Base-by-base conservation (phyloP, 2,329 filamentous ascomycete genomes). In the Neofusicoccum sp. region DNA sequence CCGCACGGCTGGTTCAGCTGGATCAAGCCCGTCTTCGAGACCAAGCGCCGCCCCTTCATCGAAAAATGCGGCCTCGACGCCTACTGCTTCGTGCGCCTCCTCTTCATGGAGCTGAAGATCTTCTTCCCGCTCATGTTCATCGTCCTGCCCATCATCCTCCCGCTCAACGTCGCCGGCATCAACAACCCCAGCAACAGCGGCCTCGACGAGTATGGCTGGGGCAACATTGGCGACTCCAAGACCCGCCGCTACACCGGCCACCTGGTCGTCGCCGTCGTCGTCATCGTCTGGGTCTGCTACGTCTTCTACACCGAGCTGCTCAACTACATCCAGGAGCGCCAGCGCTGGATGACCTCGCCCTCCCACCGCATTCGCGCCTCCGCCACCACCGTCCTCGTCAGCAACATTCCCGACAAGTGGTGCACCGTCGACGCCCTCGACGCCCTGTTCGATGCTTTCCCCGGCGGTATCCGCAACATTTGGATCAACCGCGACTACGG, bases 401-500 rank as follows among this genome's bases (percentile, higher is more conserved):
- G 89, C 65, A 89, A 89, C 9, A 96, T 99, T 56, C 95, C 95
- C 1, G 80, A 84, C 41, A 96, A 96, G 70, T 99, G 95, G 95
- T 85, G 96, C 6, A 91, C 85, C 2, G 84, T 91, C 51, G 87
- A 96, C 45, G 90, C 91, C 0, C 82, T 99, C 4, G 84, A 86
- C 61, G 89, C 89, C 0, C 80, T 99, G 0, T 99, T 96, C 69
- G 95, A 99, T 72, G 93, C 98, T 1, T 98, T 97, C 67, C 95
- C 95, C 0, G 95, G 95, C 20, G 95, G 95, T 31, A 89, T 99
- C 70, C 86, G 91, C 62, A 98, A 98, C 67, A 90, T 99, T 48
- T 99, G 93, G 93, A 87, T 99, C 68, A 99, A 97, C 62, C 86
- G 93, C 63, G 90, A 99, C 70, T 88, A 91, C 66, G 90, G 93